These are phyloP conservation scores for Parathielavia hyrcaniae DNA, from an alignment of 495 filamentous ascomycete species.

Conservation along the genomic window DNA sequence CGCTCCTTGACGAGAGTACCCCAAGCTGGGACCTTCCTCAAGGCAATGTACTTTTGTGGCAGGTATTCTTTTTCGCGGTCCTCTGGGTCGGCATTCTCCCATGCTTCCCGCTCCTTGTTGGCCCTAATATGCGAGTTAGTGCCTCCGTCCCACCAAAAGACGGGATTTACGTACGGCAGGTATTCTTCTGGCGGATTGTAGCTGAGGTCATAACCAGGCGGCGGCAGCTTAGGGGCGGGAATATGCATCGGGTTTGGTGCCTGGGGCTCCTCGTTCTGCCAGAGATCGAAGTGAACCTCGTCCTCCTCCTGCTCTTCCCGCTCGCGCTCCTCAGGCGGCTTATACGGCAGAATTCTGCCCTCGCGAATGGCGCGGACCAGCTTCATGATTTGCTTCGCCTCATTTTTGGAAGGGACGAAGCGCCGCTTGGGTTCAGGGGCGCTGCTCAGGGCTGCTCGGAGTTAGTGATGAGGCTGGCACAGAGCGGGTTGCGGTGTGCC, in stretches of 20 bases:
- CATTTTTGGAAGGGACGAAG: constrained; percentile 96
- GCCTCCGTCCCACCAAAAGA: not conserved
- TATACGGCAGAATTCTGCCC: constrained; percentile 88
- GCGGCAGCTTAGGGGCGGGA: constrained; percentile 90
- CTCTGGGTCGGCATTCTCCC: constrained; percentile 83
- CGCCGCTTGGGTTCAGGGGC: constrained; percentile 94
- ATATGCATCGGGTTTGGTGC: constrained; percentile 90
- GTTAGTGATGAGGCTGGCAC: constrained; percentile 7
- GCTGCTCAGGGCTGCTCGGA: constrained; percentile 58
- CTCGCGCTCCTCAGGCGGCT: constrained; percentile 67
- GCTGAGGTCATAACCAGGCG: constrained; percentile 88
- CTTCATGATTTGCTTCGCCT: constrained; percentile 96
- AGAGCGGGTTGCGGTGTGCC: not conserved
- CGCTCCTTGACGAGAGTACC: constrained; percentile 85
- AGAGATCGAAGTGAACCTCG: constrained; percentile 74
- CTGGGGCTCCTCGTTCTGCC: constrained; percentile 80
- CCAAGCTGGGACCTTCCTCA: constrained; percentile 91
- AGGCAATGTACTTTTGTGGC: constrained; percentile 68
- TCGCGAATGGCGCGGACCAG: constrained; percentile 92
- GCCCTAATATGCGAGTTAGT: constrained; percentile 37
- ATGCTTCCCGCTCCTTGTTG: constrained; percentile 73
- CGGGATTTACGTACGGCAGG: constrained; percentile 48
- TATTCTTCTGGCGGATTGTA: constrained; percentile 98
- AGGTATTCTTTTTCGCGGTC: constrained; percentile 87
- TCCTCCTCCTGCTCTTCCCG: constrained; percentile 62